Percentiles rank a stretch among this genome's conserved stretches.
Evolutionary conservation across 495 filamentous ascomycete species (phyloP).

Genomic region (Xylaria intraflava): DNA sequence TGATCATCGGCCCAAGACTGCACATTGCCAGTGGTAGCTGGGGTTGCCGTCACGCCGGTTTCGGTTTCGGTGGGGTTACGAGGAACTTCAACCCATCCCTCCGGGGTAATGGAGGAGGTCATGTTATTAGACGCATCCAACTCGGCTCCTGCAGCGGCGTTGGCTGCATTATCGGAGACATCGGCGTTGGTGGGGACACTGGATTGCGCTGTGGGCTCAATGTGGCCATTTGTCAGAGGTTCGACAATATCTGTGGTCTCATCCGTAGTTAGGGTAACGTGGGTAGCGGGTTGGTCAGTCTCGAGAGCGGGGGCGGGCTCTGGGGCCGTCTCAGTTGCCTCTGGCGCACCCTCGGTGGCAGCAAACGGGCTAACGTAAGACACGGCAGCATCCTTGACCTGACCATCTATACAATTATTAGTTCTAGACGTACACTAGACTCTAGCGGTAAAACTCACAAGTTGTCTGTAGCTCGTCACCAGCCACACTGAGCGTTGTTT

Average conservation of each 20-base stretch:
- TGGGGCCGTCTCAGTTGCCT: conserved; percentile 29
- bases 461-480: conserved; percentile 60
- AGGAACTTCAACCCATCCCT: conserved; percentile 68
- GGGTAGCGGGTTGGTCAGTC: conserved; percentile 69
- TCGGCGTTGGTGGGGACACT: conserved; percentile 44
- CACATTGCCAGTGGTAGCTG: conserved; percentile 47
- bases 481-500: conserved; percentile 59
- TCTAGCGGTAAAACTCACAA: conserved; percentile 51
- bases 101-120: conserved; percentile 48
- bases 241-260: conserved; percentile 35
- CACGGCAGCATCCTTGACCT: conserved; percentile 58
- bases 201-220: conserved; percentile 36
- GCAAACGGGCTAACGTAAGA: conserved; percentile 41
- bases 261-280: conserved; percentile 70
- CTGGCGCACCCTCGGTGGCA: conserved; percentile 34
- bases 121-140: conserved; percentile 55
- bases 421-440: background rate
- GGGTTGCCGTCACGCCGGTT: conserved; percentile 52
- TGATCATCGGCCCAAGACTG: conserved; percentile 66
- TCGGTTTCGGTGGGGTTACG: conserved; percentile 70
- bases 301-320: conserved; percentile 38
- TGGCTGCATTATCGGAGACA: conserved; percentile 56
- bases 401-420: conserved; percentile 48
- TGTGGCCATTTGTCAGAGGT: conserved; percentile 45
- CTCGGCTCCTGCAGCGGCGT: conserved; percentile 58